Evolutionary conservation across 768 basidiomycete species (phyloP).

Genomic region (Filobasidium wieringae): DNA sequence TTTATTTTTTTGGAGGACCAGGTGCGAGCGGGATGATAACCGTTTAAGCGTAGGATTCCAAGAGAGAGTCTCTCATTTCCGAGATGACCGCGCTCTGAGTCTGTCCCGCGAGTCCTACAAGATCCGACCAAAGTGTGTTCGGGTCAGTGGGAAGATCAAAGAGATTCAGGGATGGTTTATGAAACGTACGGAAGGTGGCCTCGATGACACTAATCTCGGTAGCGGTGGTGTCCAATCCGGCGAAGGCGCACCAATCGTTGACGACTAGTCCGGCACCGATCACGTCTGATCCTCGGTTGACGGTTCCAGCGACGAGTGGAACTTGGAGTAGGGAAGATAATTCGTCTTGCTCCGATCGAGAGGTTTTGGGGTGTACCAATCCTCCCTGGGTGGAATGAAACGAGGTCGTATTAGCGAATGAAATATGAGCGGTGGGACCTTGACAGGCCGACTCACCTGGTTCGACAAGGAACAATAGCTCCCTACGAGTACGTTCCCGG

Average conservation of each 20-base stretch:
- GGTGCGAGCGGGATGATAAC: too few relatives aligned
- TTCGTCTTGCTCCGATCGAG: slow-evolving; percentile 94
- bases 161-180: neutral
- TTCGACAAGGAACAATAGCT: slow-evolving; percentile 91
- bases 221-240: slow-evolving; percentile 98
- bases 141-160: neutral
- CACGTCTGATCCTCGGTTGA: slow-evolving; percentile 96
- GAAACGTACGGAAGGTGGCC: slow-evolving; percentile 78
- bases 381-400: slow-evolving; percentile 49
- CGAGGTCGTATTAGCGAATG: neutral
- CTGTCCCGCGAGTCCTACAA: slow-evolving; percentile 70
- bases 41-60: slow-evolving; percentile 91
- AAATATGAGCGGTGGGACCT: too few relatives aligned
- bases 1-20: too few relatives aligned
- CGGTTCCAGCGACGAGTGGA: slow-evolving; percentile 91
- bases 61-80: slow-evolving; percentile 81
- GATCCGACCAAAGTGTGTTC: neutral
- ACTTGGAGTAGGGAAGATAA: slow-evolving; percentile 84
- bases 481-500: slow-evolving; percentile 92
- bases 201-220: slow-evolving; percentile 98
- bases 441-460: slow-evolving; percentile 43
- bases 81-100: slow-evolving; percentile 69
- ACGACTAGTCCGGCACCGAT: slow-evolving; percentile 95
- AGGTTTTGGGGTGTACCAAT: slow-evolving; percentile 93
- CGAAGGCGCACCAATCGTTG: slow-evolving; percentile 99